phyloP scores from a whole-genome alignment of 495 filamentous ascomycete genomes.

The Aspergillus cavernicola region DNA sequence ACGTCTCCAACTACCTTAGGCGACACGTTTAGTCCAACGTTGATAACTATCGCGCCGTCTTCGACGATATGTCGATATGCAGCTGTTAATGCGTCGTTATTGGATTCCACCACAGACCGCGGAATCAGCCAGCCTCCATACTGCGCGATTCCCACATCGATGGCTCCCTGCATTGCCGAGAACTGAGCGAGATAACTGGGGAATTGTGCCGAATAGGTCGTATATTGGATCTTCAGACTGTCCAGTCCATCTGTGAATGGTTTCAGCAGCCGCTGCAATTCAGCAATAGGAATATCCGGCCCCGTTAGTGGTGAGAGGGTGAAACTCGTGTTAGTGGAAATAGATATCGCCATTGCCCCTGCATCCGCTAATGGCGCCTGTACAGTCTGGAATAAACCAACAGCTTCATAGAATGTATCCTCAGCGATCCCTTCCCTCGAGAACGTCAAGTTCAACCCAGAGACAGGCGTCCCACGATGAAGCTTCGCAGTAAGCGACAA shows the following conservation, averaged over 20 bases:
- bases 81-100: conserved; percentile 44
- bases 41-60: conserved; percentile 43
- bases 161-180: conserved; percentile 29
- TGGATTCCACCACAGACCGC: conserved; percentile 41
- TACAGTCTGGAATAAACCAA: conserved; percentile 34
- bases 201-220: conserved; percentile 26
- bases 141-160: conserved; percentile 47
- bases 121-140: conserved; percentile 58
- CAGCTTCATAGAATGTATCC: conserved; percentile 42
- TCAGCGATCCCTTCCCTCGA: conserved; percentile 21
- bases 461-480: conserved; percentile 34
- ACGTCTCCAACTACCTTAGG: conserved; percentile 38
- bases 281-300: conserved; percentile 27
- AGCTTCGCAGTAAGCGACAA: conserved; percentile 49
- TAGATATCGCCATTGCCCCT: conserved; percentile 51
- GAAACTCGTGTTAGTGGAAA: conserved; percentile 46
- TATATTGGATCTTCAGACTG: conserved; percentile 29
- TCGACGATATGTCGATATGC: conserved; percentile 38
- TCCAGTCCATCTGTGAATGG: conserved; percentile 29
- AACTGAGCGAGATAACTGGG: conserved; percentile 46
- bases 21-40: conserved; percentile 37
- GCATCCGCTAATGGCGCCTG: conserved; percentile 48
- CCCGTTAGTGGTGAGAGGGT: conserved; percentile 38
- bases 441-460: conserved; percentile 31
- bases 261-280: conserved; percentile 24